Base-by-base conservation (phyloP, 306 rosid genomes). In the Prunus davidiana region DNA sequence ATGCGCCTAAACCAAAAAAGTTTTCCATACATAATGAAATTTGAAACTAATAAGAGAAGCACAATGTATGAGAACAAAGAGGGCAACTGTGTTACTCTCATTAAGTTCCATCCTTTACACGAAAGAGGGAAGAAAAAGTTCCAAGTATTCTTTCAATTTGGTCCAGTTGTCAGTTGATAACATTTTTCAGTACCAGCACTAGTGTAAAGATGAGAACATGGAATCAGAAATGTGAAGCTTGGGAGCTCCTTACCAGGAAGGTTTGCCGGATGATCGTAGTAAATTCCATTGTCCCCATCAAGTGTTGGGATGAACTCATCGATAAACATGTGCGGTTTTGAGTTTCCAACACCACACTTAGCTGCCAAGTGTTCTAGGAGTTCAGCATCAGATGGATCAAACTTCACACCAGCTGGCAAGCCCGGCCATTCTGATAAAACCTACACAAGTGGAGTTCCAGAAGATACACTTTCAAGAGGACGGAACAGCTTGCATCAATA, bases 401-500 rank as follows among this genome's bases (percentile, higher is more conserved):
- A 95, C 82, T 92, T 95, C 22, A 92, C 94, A 68, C 98, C 98
- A 80, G 78, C 61, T 20, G 98, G 98, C 79, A 95, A 80, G 45
- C 97, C 97, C 43, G 97, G 98, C 98, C 98, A 95, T 73, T 94
- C 89, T 12, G 79, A 66, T 74, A 83, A 84, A 82, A 88, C 92
- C 98, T 95, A 55, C 76, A 78, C 51, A 82, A 51, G 63, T 49
- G 76, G 78, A 72, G 71, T 66, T 58, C 41, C 32, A 54, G 20
- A 67, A 8, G 34, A 20, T n/a, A 50, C 34, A 74, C n/a, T 8
- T 43, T 64, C 15, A 72, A 52, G 72, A 64, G 47, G 18, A 12
- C 3, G 15, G 20, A 52, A 71, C 50, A 32, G 30, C 30, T 10
- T 30, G 27, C 63, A 2, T 52, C 14, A 14, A 19, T 27, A 13